Evolutionary conservation across 2,329 filamentous ascomycete genomes (phyloP).

Genomic region (Aureobasidium sp.): DNA sequence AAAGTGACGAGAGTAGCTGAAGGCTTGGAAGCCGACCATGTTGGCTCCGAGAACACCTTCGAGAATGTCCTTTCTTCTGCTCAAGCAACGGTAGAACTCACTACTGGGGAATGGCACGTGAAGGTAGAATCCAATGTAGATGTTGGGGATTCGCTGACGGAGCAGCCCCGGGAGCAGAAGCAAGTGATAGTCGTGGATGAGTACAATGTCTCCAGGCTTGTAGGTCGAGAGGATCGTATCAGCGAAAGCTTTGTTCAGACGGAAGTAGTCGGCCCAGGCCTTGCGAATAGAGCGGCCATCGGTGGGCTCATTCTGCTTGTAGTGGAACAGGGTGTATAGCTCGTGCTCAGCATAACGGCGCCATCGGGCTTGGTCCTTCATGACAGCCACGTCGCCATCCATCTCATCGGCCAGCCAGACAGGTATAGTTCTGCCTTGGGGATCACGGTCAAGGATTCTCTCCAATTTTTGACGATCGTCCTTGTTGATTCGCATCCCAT

Average conservation of each 20-base stretch:
- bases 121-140: conserved; percentile 91
- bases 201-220: conserved; percentile 83
- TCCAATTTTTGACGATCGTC: conserved; percentile 67
- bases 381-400: conserved; percentile 58
- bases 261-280: conserved; percentile 87
- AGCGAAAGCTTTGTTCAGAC: conserved; percentile 87
- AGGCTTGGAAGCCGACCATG: conserved; percentile 90
- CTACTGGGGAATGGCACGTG: conserved; percentile 93
- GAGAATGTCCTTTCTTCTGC: conserved; percentile 78
- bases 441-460: conserved; percentile 60
- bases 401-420: conserved; percentile 81
- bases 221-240: conserved; percentile 82
- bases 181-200: conserved; percentile 91
- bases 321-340: conserved; percentile 88
- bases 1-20: conserved; percentile 91
- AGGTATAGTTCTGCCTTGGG: conserved; percentile 69
- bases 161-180: conserved; percentile 83
- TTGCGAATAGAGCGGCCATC: conserved; percentile 73
- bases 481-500: conserved; percentile 62
- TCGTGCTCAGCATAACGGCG: conserved; percentile 84
- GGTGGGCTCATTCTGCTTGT: conserved; percentile 86
- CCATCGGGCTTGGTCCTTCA: conserved; percentile 82
- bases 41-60: conserved; percentile 86
- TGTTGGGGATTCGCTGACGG: conserved; percentile 73
- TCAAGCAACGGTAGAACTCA: conserved; percentile 85